Evolutionary conservation across 2,329 filamentous ascomycete genomes (phyloP), one percentile per base, ranked within the genome.

Genomic region (Ceratocystis variospora): DNA sequence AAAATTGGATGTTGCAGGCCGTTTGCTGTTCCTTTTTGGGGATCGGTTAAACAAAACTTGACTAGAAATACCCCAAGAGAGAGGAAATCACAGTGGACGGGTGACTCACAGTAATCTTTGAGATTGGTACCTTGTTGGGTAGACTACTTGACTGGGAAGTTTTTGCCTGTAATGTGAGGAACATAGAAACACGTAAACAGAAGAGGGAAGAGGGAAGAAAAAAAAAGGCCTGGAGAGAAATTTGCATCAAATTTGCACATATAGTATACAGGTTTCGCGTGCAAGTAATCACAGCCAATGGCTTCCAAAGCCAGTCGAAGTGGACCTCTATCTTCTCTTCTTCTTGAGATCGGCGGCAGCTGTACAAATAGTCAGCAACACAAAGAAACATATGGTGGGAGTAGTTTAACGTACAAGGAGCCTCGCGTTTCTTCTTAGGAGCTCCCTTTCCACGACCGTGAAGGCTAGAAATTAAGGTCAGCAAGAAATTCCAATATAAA

Each of bases 371-470:
- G 63, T 68, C 61, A 68, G 63, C 37, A 64, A 64, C 46, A 53
- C 19, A 25, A 44, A 5, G 19, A 46, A 33, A 22, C 37, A 8
- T 37, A 28, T 41, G 5, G 5, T 53, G 41, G 7, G 7, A 1
- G 25, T 48, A 19, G 15, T 19, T 7, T 3, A 33, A 69, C 74
- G 63, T 74, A 78, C 76, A 72, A 66, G 76, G 73, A 50, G 76
- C 72, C 3, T 75, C 85, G 73, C 80, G 86, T 81, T 94, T 95
- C 84, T 96, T 96, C 83, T 95, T 84, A 6, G 93, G 91, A 57
- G 87, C 84, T 66, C 87, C 87, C 80, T 97, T 96, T 70, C 91
- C 92, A 79, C 91, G 86, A 37, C 82, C 77, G 75, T 90, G 92
- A 71, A 87, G 77, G 45, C 69, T 69, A 55, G 12, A n/a, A 62